phyloP scores from a whole-genome alignment of 768 basidiomycete genomes.

The Mycena indigotica region DNA sequence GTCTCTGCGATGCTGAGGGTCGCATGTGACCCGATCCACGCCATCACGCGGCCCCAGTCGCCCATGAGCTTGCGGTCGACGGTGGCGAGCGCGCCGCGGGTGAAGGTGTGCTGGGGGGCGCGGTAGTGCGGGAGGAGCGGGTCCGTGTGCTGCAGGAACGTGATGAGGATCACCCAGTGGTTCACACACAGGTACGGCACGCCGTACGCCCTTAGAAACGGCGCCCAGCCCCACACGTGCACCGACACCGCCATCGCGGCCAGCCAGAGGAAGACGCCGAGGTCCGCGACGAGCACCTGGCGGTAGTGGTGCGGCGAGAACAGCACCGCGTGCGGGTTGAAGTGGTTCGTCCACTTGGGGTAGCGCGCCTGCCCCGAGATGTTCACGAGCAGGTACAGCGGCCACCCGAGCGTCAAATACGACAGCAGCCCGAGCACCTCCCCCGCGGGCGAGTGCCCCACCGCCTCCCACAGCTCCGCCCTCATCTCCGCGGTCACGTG shows the following conservation, averaged over 20 bases:
- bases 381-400: constrained; percentile 77
- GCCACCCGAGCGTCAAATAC: constrained; percentile 83
- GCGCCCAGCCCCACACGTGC: constrained; percentile 63
- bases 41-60: constrained; percentile 77
- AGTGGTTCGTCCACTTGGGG: constrained; percentile 81
- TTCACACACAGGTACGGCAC: constrained; percentile 92
- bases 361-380: constrained; percentile 85
- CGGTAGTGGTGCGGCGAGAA: constrained; percentile 79
- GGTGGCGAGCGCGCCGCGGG: constrained; percentile 90
- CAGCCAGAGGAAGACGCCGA: constrained; percentile 80
- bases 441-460: constrained; percentile 89
- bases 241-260: constrained; percentile 57
- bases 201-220: constrained; percentile 78
- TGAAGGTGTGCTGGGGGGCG: constrained; percentile 85
- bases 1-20: constrained; percentile 90
- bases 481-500: constrained; percentile 67
- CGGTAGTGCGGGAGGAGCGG: constrained; percentile 96
- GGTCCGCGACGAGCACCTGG: constrained; percentile 81
- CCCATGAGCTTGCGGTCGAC: constrained; percentile 83
- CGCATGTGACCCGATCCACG: constrained; percentile 80
- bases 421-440: constrained; percentile 52
- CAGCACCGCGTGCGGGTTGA: constrained; percentile 75
- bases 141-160: constrained; percentile 99
- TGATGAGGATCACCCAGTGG: constrained; percentile 96
- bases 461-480: constrained; percentile 78